phyloP scores from a whole-genome alignment of 2,329 filamentous ascomycete species.

The Xylaria sp. region DNA sequence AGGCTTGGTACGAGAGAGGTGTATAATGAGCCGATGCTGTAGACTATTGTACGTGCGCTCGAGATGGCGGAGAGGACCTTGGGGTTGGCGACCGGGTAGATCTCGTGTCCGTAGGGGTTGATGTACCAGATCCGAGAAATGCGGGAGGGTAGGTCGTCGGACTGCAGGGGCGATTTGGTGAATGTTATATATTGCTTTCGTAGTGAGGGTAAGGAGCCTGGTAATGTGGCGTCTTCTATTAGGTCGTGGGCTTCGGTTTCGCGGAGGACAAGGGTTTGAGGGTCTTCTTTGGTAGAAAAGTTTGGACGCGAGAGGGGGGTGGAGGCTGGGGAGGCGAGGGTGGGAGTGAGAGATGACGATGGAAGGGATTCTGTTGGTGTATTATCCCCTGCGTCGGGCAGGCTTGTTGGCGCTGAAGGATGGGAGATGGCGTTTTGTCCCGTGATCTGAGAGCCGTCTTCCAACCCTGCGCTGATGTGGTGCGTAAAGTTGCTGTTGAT shows the following conservation, averaged over 20 bases:
- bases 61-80: constrained; percentile 77
- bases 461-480: constrained; percentile 87
- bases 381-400: constrained; percentile 47
- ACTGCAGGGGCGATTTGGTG: constrained; percentile 64
- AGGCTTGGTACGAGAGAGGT: constrained; percentile 88
- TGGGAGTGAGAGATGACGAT: neutral
- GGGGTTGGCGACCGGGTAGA: constrained; percentile 83
- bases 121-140: constrained; percentile 95
- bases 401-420: constrained; percentile 72
- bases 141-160: constrained; percentile 74
- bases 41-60: constrained; percentile 76
- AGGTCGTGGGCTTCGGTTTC: constrained; percentile 67
- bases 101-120: constrained; percentile 98
- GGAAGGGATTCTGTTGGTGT: constrained; percentile 26
- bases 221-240: constrained; percentile 82
- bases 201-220: constrained; percentile 81
- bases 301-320: constrained; percentile 28
- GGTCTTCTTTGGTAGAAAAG: constrained; percentile 11
- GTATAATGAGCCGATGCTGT: constrained; percentile 93
- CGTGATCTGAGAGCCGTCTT: constrained; percentile 80
- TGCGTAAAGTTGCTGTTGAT: constrained; percentile 96
- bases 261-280: constrained; percentile 36
- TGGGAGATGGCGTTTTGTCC: constrained; percentile 95
- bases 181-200: constrained; percentile 85
- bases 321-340: neutral